A percentile compares a stretch with the other conserved stretches of the same genome.
phyloP scores from a whole-genome alignment of 1,139 yeast genomes.

The Pichia sp. region DNA sequence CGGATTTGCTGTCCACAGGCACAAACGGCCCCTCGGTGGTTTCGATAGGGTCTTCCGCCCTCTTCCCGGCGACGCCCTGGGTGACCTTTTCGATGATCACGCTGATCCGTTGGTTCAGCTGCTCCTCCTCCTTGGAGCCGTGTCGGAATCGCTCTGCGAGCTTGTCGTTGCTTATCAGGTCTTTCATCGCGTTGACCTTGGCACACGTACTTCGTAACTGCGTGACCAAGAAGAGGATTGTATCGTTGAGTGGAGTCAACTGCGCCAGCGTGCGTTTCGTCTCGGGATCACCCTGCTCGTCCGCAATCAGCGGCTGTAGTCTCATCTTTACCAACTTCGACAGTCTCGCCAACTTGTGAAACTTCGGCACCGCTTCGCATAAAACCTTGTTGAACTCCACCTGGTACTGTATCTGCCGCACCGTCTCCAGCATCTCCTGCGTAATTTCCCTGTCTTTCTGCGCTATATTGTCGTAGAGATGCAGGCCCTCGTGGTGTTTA shows the following conservation, averaged over 20 bases:
- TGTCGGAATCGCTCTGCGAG: background rate
- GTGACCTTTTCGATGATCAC: background rate
- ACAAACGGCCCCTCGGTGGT: background rate
- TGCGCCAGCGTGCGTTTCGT: slow-evolving; percentile 3
- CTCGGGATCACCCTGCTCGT: background rate
- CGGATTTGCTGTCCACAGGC: background rate
- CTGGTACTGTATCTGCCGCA: slow-evolving; percentile 35
- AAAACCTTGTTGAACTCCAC: slow-evolving; percentile 44
- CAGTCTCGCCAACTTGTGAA: slow-evolving; percentile 1
- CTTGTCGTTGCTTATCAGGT: background rate
- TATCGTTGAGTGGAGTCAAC: slow-evolving; percentile 12
- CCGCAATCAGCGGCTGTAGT: background rate
- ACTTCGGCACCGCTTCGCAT: slow-evolving; percentile 30
- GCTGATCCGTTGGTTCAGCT: slow-evolving; percentile 3
- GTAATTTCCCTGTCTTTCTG: slow-evolving; percentile 34
- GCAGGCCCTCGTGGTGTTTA: slow-evolving; percentile 60
- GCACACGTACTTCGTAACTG: slow-evolving; percentile 9
- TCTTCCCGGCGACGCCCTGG: too few relatives aligned
- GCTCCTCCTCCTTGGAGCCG: slow-evolving; percentile 4
- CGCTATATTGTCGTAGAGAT: slow-evolving; percentile 28
- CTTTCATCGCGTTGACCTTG: slow-evolving; percentile 7
- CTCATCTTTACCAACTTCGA: slow-evolving; percentile 2
- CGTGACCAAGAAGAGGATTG: slow-evolving; percentile 8
- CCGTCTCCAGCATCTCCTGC: slow-evolving; percentile 31
- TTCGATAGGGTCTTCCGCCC: too few relatives aligned